Conservation (phyloP, 345 rosid species). For the Gossypium thurberi region DNA sequence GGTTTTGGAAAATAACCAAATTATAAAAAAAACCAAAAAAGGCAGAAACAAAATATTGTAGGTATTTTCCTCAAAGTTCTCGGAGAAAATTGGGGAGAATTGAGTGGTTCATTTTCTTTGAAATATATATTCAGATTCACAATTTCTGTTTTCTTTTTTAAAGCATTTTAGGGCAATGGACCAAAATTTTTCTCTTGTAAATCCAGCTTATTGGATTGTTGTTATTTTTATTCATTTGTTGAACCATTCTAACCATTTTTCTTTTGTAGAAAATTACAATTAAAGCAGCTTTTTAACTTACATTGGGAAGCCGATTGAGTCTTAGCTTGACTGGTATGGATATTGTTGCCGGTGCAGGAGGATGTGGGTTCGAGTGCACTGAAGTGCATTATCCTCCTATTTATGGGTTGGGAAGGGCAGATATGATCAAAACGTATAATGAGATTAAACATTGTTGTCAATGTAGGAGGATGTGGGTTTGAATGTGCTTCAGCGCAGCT, state of each 20-base stretch:
- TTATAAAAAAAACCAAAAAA: neutral
- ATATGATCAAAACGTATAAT: no score
- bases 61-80: neutral
- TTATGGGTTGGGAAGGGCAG: no score
- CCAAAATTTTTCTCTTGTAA: neutral
- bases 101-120: constrained; percentile 17
- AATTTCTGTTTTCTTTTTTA: neutral
- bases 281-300: no score
- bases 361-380: no score
- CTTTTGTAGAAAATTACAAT: no score
- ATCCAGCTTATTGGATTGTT: neutral
- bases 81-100: constrained; percentile 27
- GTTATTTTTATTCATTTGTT: neutral
- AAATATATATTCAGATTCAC: neutral
- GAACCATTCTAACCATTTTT: neutral
- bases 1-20: constrained; percentile 7
- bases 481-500: no score
- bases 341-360: no score
- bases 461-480: no score
- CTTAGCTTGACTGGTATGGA: no score
- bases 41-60: neutral
- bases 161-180: neutral
- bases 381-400: no score
- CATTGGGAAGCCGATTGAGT: no score
- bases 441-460: no score